phyloP scores from a whole-genome alignment of 2,329 filamentous ascomycete genomes.

The Ophioceras dolichostomum region DNA sequence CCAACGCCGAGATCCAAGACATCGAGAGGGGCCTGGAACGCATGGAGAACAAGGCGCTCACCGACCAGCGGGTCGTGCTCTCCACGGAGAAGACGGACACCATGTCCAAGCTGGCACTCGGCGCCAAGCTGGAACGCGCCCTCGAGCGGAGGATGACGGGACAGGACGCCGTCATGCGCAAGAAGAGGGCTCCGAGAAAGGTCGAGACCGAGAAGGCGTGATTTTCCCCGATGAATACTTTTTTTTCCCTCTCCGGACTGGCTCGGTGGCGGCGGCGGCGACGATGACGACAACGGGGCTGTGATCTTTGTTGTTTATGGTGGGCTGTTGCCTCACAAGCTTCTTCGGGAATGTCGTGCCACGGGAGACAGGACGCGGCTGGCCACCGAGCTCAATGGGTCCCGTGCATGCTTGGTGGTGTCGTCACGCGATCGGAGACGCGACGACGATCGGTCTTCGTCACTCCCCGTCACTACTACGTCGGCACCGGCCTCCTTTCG shows the following conservation, averaged over 20 bases:
- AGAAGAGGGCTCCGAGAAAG: conserved; percentile 16
- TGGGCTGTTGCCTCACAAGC: no score
- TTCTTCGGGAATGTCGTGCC: no score
- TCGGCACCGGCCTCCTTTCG: no score
- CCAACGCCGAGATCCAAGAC: conserved; percentile 46
- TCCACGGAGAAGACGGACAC: conserved; percentile 70
- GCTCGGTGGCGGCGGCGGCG: no score
- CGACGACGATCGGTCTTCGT: no score
- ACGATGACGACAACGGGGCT: not conserved
- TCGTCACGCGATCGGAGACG: no score
- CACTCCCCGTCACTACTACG: no score
- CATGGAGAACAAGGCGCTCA: conserved; percentile 79
- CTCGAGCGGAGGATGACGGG: conserved; percentile 75
- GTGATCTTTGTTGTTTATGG: not conserved
- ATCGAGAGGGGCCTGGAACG: conserved; percentile 73
- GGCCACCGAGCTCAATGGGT: no score
- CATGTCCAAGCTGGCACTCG: conserved; percentile 75
- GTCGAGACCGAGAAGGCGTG: conserved; percentile 23
- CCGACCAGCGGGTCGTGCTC: conserved; percentile 69
- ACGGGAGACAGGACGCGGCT: no score
- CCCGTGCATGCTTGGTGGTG: no score
- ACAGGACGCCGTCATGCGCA: conserved; percentile 79
- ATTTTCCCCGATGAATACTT: no score
- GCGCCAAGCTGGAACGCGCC: conserved; percentile 82
- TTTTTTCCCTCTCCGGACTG: no score